Conservation (phyloP, 1,139 yeast genomes). For the Taphrina flavorubra region DNA sequence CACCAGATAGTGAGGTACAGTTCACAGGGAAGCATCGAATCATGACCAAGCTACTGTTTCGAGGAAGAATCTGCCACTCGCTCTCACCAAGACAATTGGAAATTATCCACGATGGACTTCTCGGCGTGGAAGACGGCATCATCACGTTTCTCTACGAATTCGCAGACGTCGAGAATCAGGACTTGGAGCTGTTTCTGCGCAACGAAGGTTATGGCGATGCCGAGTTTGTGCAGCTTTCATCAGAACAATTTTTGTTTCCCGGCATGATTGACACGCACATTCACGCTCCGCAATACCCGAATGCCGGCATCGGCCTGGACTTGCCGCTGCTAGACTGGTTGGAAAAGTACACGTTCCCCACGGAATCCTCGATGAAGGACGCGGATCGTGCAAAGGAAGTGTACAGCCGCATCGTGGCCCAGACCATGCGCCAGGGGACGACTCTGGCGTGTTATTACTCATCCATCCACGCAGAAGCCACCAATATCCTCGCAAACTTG, state of each 20-base stretch:
- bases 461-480: constrained; percentile 77
- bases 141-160: constrained; percentile 55
- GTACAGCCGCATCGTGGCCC: constrained; percentile 67
- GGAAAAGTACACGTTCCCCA: constrained; percentile 81
- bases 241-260: constrained; percentile 61
- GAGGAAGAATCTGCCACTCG: constrained; percentile 66
- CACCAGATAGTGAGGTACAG: not conserved
- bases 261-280: constrained; percentile 95
- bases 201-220: constrained; percentile 25
- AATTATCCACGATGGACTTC: constrained; percentile 57
- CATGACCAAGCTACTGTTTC: constrained; percentile 34
- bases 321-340: constrained; percentile 89
- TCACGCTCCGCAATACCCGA: constrained; percentile 97
- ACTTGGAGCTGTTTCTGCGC: constrained; percentile 7
- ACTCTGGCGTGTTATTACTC: constrained; percentile 93
- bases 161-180: constrained; percentile 29
- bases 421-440: constrained; percentile 79
- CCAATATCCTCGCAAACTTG: constrained; percentile 75
- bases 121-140: constrained; percentile 64
- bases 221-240: constrained; percentile 13
- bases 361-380: constrained; percentile 68
- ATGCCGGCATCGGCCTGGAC: constrained; percentile 85
- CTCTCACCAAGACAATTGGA: constrained; percentile 59
- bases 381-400: constrained; percentile 62
- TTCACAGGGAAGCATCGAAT: not conserved